Conservation (phyloP, 805 yeast genomes). For the Torulaspora maleeae region DNA sequence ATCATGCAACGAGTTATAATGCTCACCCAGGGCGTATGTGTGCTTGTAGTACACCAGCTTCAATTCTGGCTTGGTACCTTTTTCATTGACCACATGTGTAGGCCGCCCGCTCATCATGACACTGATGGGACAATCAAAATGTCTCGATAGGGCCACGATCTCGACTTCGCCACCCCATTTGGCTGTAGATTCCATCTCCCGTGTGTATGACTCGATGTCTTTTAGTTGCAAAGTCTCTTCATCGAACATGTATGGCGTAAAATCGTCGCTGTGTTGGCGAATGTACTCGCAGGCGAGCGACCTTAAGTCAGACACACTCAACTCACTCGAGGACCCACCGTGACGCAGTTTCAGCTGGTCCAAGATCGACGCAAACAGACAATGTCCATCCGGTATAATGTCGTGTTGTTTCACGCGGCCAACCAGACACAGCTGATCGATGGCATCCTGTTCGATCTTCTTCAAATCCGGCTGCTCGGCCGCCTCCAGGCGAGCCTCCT, state of each 20-base stretch:
- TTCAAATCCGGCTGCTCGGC: slow-evolving; percentile 59
- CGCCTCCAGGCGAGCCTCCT: slow-evolving; percentile 72
- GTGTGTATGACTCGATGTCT: slow-evolving; percentile 64
- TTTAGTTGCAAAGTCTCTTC: slow-evolving; percentile 62
- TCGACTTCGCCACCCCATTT: slow-evolving; percentile 98
- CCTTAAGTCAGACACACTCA: slow-evolving; percentile 48
- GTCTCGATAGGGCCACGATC: slow-evolving; percentile 70
- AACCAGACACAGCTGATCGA: slow-evolving; percentile 49
- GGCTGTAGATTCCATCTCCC: slow-evolving; percentile 66
- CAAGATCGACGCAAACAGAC: slow-evolving; percentile 78
- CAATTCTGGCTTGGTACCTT: slow-evolving; percentile 50
- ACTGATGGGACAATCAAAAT: slow-evolving; percentile 67
- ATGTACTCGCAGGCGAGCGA: slow-evolving; percentile 62
- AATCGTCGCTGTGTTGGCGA: slow-evolving; percentile 59
- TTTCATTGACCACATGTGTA: slow-evolving; percentile 57
- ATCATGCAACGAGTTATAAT: slow-evolving; percentile 77
- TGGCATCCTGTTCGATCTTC: slow-evolving; percentile 63
- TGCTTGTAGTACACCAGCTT: slow-evolving; percentile 79
- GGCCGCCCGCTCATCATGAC: slow-evolving; percentile 76
- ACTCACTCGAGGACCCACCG: slow-evolving; percentile 19
- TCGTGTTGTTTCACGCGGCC: slow-evolving; percentile 55
- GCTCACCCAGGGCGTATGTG: slow-evolving; percentile 88
- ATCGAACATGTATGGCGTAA: slow-evolving; percentile 76
- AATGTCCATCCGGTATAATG: slow-evolving; percentile 89
- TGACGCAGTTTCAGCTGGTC: slow-evolving; percentile 69